Evolutionary conservation across 2,329 filamentous ascomycete genomes (phyloP).

Genomic region (Phoma herbarum): DNA sequence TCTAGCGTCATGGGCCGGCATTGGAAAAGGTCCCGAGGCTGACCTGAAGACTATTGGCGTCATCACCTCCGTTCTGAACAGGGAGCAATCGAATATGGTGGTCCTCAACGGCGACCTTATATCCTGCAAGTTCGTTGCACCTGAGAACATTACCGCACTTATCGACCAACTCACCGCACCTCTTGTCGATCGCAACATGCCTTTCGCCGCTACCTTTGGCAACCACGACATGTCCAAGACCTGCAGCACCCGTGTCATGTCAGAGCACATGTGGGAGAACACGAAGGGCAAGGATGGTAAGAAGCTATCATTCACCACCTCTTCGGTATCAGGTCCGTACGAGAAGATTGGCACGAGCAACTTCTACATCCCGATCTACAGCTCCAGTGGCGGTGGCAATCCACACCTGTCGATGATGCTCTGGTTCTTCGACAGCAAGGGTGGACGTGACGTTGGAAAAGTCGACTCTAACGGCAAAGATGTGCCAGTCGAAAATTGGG

Average conservation of each 20-base stretch:
- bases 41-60: slow-evolving; percentile 67
- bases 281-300: slow-evolving; percentile 62
- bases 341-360: slow-evolving; percentile 57
- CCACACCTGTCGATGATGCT: slow-evolving; percentile 60
- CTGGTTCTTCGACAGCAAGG: slow-evolving; percentile 73
- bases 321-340: slow-evolving; percentile 51
- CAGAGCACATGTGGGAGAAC: slow-evolving; percentile 39
- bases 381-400: slow-evolving; percentile 42
- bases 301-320: slow-evolving; percentile 51
- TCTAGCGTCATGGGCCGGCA: slow-evolving; percentile 20
- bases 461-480: slow-evolving; percentile 27
- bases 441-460: slow-evolving; percentile 30
- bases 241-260: slow-evolving; percentile 34
- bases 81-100: slow-evolving; percentile 67
- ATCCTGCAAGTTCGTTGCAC: slow-evolving; percentile 64
- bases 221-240: slow-evolving; percentile 67
- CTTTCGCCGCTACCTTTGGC: slow-evolving; percentile 75
- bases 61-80: slow-evolving; percentile 66
- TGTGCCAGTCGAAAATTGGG: slow-evolving; percentile 26
- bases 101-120: slow-evolving; percentile 77
- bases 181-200: slow-evolving; percentile 64
- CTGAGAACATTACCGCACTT: slow-evolving; percentile 27
- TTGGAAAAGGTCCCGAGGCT: slow-evolving; percentile 47
- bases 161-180: slow-evolving; percentile 40
- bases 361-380: slow-evolving; percentile 63